Percentiles rank a stretch among this genome's conserved stretches.
These are phyloP conservation scores for sunflower (Helianthus annuus) DNA, from an alignment of 129 eudicot species.

Conservation along the genomic window HanXRQr2.0-SUNRISE NC_035437.2:134399386-134399885, in stretches of 20 bases:
- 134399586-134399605: conserved; percentile 4
- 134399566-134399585: conserved; percentile 75
- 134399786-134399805: too few relatives aligned
- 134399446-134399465: conserved; percentile 71
- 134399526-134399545: conserved; percentile 68
- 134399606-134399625: conserved; percentile 2
- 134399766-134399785: too few relatives aligned
- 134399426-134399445: conserved; percentile 83
- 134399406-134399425: conserved; percentile 69
- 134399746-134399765: not conserved
- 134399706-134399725: not conserved
- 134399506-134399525: conserved; percentile 73
- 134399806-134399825: too few relatives aligned
- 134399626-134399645: not conserved
- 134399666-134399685: not conserved
- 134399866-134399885: too few relatives aligned
- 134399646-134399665: not conserved
- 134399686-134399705: not conserved
- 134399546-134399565: conserved; percentile 77
- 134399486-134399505: conserved; percentile 87
- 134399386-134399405: conserved; percentile 79
- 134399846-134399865: too few relatives aligned
- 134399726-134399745: not conserved
- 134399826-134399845: too few relatives aligned
- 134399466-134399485: conserved; percentile 67